Evolutionary conservation across 1,284 basidiomycete species (phyloP).

Genomic region (Leccinum pachyderme): DNA sequence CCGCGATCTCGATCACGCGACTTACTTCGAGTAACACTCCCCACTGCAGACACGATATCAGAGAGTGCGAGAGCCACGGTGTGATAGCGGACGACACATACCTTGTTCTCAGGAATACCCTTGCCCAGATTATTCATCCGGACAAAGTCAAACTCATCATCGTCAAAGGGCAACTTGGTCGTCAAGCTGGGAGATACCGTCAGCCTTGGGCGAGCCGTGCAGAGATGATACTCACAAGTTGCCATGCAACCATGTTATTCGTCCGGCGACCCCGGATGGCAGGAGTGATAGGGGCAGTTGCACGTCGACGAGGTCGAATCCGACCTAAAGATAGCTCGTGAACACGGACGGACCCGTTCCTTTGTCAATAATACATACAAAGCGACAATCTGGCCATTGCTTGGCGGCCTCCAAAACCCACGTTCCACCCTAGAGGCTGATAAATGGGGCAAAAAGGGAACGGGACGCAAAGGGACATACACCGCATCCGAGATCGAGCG

Average conservation of each 20-base stretch:
- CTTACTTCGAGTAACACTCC: conserved; percentile 63
- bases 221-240: conserved; percentile 57
- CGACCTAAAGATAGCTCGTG: conserved; percentile 46
- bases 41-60: conserved; percentile 49
- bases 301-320: conserved; percentile 71
- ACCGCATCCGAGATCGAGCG: conserved; percentile 70
- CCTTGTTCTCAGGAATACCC: conserved; percentile 75
- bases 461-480: conserved; percentile 38
- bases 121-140: conserved; percentile 62
- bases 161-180: conserved; percentile 71
- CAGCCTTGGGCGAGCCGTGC: not conserved
- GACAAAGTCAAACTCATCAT: conserved; percentile 77
- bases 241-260: conserved; percentile 69
- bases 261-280: conserved; percentile 46
- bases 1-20: not conserved
- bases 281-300: conserved; percentile 57
- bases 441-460: not conserved
- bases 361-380: conserved; percentile 45
- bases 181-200: conserved; percentile 48
- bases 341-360: not conserved
- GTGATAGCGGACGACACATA: conserved; percentile 20
- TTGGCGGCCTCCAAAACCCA: conserved; percentile 75
- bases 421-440: conserved; percentile 51
- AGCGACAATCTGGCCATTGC: conserved; percentile 62
- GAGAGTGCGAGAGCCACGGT: conserved; percentile 6